Conservation (phyloP, 176 grass and related monocot genomes). For the Saccharum spontaneum region DNA sequence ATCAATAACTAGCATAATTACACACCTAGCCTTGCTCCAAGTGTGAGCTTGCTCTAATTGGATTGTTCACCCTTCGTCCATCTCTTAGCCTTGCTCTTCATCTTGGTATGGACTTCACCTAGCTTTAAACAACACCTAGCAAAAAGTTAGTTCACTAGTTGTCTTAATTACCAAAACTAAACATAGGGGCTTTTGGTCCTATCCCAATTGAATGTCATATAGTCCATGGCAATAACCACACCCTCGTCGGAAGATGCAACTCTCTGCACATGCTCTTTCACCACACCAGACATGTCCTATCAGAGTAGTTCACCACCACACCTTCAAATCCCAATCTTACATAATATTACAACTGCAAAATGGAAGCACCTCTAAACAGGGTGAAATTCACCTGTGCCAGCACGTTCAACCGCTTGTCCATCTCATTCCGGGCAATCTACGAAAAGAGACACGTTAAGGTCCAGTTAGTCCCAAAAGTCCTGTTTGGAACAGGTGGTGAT, state of each 20-base stretch:
- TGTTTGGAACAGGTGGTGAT: not conserved
- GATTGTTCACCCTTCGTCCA: too few relatives aligned
- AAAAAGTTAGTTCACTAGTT: too few relatives aligned
- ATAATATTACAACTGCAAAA: not conserved
- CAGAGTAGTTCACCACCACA: not conserved
- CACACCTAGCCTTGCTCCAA: too few relatives aligned
- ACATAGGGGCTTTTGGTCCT: too few relatives aligned
- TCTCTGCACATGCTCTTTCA: conserved; percentile 15
- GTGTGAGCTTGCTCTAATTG: too few relatives aligned
- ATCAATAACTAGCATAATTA: too few relatives aligned
- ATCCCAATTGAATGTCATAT: not conserved
- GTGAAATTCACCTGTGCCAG: conserved; percentile 2
- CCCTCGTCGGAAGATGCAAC: not conserved
- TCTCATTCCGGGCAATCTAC: conserved; percentile 8
- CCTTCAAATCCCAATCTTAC: not conserved
- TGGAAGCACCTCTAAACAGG: not conserved
- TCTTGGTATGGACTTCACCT: too few relatives aligned
- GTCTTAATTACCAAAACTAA: too few relatives aligned
- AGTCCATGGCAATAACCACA: not conserved
- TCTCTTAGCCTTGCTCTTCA: too few relatives aligned
- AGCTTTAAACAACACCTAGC: too few relatives aligned
- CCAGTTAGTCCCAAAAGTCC: not conserved
- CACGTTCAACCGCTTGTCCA: not conserved
- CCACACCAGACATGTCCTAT: not conserved
- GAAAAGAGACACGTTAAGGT: conserved; percentile 2